Base-by-base conservation (phyloP, 805 yeast genomes). In the Saccharomyces cerevisiae region DNA sequence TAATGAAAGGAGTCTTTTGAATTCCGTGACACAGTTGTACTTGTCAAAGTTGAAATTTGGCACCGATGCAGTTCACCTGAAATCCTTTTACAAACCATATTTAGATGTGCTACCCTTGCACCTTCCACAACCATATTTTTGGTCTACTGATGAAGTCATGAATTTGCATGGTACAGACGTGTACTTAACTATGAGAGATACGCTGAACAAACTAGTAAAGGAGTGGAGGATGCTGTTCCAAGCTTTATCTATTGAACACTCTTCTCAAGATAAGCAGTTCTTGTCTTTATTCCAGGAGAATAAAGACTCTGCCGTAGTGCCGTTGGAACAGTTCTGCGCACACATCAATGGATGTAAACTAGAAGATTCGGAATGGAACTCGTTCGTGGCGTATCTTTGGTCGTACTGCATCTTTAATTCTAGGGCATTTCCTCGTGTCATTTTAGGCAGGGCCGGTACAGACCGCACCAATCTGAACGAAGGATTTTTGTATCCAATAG, bases 391-490 rank as follows among this genome's bases (percentile, higher is more conserved):
- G 5, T 90, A 84, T 65, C 64, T 85, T 4, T 91, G 97, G 96
- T 82, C 95, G 0, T 72, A 79, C 46, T 74, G 80, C 48, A 85
- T 88, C 13, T 77, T 87, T 58, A 77, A 83, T 10, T 84, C 96
- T 1, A 77, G 97, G 58, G 86, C 94, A 0, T 91, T 91, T 65
- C 97, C 97, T 1, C 77, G 80, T 50, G 69, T 87, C 43, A 63
- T 89, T n/a, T 59, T 82, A n/a, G 73, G 73, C 21, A 59, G 64
- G 6, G 59, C 66, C 1, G 61, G 59, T 0, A 66, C 70, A 24
- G 70, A 67, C n/a, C 22, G n/a, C 32, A 6, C 41, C 4, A 78
- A 76, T 56, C 52, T 72, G n/a, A 69, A 70, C 43, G 79, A 78
- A 56, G 89, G 87, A 6, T 83, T 91, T 76, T 71, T 91, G 26